Percentiles rank a stretch among this genome's conserved stretches.
Evolutionary conservation across 1,139 yeast genomes (phyloP).

Genomic region (Candida glucosophila): DNA sequence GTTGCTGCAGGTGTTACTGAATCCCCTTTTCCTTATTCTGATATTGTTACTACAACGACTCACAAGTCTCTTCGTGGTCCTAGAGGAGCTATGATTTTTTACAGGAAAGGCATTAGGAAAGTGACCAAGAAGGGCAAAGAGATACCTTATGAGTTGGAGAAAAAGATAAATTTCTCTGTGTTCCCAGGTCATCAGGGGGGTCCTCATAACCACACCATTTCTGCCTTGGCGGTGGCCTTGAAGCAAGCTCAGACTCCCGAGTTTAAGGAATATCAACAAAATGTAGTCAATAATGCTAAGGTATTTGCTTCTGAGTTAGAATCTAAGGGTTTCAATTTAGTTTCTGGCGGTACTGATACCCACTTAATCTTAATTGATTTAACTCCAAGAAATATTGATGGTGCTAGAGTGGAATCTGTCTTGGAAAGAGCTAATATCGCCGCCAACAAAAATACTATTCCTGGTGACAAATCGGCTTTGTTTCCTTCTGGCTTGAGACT

Average conservation of each 20-base stretch:
- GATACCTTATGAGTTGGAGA: slow-evolving; percentile 76
- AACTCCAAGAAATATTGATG: slow-evolving; percentile 81
- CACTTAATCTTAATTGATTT: slow-evolving; percentile 84
- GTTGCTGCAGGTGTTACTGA: slow-evolving; percentile 89
- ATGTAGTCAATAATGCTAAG: slow-evolving; percentile 74
- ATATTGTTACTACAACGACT: slow-evolving; percentile 93
- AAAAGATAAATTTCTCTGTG: slow-evolving; percentile 86
- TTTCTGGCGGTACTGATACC: slow-evolving; percentile 90
- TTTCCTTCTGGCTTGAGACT: slow-evolving; percentile 95
- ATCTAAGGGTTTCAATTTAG: slow-evolving; percentile 65
- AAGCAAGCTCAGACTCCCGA: slow-evolving; percentile 86
- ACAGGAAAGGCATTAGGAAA: slow-evolving; percentile 84
- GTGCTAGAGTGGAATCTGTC: slow-evolving; percentile 91
- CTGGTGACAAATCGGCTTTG: slow-evolving; percentile 91
- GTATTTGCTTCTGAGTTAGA: slow-evolving; percentile 65
- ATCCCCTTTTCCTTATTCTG: slow-evolving; percentile 91
- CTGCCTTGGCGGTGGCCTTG: slow-evolving; percentile 90
- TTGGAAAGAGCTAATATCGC: slow-evolving; percentile 88
- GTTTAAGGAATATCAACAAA: slow-evolving; percentile 75
- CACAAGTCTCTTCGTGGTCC: slow-evolving; percentile 98
- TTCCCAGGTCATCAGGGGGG: slow-evolving; percentile 99
- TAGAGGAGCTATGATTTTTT: slow-evolving; percentile 98
- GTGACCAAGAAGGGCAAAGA: slow-evolving; percentile 86
- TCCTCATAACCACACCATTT: slow-evolving; percentile 95
- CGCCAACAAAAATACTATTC: slow-evolving; percentile 91